Base-by-base conservation (phyloP, 495 filamentous ascomycete genomes). In the Daldinia loculata region DNA sequence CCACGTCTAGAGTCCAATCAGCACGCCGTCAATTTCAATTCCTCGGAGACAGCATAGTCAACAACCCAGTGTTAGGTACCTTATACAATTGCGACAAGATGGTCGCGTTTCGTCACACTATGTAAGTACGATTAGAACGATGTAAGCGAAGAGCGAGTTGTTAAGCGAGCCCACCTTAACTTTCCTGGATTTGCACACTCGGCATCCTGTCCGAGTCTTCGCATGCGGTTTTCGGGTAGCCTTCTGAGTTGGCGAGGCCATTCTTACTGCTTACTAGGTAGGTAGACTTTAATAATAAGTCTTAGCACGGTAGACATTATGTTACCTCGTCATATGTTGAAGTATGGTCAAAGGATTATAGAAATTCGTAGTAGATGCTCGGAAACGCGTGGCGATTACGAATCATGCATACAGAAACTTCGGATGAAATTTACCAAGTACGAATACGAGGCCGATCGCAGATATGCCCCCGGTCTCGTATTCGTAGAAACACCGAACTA, bases 141-240 rank as follows among this genome's bases (percentile, higher is more conserved):
- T 38, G 61, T 30, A 53, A 43, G 3, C 11, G 56, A 43, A 34
- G 8, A 15, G 6, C 30, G 6, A 15, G 24, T 53, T 26, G n/a
- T 59, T 27, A 51, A 29, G 36, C 15, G 15, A 71, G 53, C 69
- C 60, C 45, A 67, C 69, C 69, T 72, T 72, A 5, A 72, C 64
- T 61, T 72, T 72, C 26, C 69, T 67, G 8, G 69, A 67, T 61
- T 72, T 72, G 22, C 69, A 72, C 36, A 72, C 69, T 67, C 69
- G 69, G 60, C 69, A 72, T 27, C 69, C 69, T 19, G 69, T 72
- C 53, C 69, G 69, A 63, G 64, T 72, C 39, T 72, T 72, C 60
- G 69, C 63, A 61, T 72, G 64, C 22, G 69, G 69, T 56, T 64
- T 63, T 60, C 69, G 69, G 15, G 56, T 72, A 38, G 60, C 36